A percentile compares a stretch with the other conserved stretches of the same genome.
These are phyloP conservation scores for Fusarium fujikuroi DNA, from an alignment of 2,329 filamentous ascomycete genomes.

Conservation along the genomic window DNA sequence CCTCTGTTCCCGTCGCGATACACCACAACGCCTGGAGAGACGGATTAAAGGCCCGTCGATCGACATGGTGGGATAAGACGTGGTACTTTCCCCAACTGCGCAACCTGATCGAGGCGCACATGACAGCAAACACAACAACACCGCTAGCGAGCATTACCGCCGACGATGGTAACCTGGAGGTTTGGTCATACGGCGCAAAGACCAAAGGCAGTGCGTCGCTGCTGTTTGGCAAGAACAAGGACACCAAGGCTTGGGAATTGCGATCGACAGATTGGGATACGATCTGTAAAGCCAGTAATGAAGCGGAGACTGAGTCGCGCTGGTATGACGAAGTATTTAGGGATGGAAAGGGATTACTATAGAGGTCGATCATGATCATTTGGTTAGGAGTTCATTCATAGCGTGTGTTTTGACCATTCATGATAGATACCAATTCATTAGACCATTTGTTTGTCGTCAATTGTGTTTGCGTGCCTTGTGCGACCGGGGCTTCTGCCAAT, in stretches of 20 bases:
- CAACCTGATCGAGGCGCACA: conserved; percentile 33
- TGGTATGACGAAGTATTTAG: conserved; percentile 42
- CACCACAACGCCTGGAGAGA: conserved; percentile 44
- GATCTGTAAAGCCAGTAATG: conserved; percentile 32
- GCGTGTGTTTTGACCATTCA: conserved; percentile 31
- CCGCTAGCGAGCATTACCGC: conserved; percentile 28
- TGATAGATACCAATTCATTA: conserved; percentile 10
- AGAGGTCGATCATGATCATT: conserved; percentile 13
- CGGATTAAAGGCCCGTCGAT: conserved; percentile 39
- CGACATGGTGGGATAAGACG: conserved; percentile 42
- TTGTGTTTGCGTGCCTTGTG: not conserved
- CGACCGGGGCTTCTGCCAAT: not conserved
- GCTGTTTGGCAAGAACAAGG: conserved; percentile 38
- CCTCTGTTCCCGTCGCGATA: conserved; percentile 36
- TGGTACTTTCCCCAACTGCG: conserved; percentile 43
- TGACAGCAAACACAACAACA: conserved; percentile 22
- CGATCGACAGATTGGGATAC: conserved; percentile 36
- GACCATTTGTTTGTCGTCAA: not conserved
- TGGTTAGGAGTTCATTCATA: conserved; percentile 31
- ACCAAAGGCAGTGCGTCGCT: conserved; percentile 17
- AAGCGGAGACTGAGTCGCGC: conserved; percentile 12
- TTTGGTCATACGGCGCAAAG: conserved; percentile 29
- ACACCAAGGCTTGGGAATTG: conserved; percentile 32
- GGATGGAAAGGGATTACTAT: conserved; percentile 35
- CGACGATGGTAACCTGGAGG: conserved; percentile 16